Evolutionary conservation across 208 protist genomes (phyloP), one percentile per base, ranked within the genome.

Genomic region (Leptomonas seymouri): DNA sequence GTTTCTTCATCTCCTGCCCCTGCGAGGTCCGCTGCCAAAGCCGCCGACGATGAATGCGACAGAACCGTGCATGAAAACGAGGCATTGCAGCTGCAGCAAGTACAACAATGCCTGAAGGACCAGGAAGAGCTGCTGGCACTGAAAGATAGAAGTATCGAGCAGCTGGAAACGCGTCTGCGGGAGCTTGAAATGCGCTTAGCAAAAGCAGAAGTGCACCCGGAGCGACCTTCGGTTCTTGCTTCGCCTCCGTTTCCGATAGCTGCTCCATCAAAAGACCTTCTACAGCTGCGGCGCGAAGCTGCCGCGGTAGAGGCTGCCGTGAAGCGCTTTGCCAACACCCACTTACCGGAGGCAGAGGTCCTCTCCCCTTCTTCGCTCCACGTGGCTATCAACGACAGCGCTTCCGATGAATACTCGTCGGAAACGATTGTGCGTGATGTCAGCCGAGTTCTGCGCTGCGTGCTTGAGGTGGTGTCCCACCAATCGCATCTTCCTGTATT

Each of bases 41-140:
- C 31, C 54, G 0, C 54, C 50, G 50, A 56, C 14, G 12, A 20
- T 36, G 50, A n/a, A n/a, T n/a, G 6, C 8, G 7, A 30, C 25
- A 36, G 1, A 6, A 27, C 31, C 3, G 28, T 3, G n/a, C 20
- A 15, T 14, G 34, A 28, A 20, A 6, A 44, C 5, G 44, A 15
- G 7, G 8, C 39, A 25, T 9, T 18, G 27, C 20, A 39, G 27
- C 23, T 49, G 28, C 34, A 36, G 11, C 44, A 51, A 41, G 36
- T 61, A 31, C 53, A 71, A 14, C 62, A 58, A 27, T 44, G 56
- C 45, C 34, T 71, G 39, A 44, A 44, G 18, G 42, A 53, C 28
- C 44, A 60, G 18, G 55, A 34, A 11, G 21, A 44, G 34, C 44
- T 63, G 36, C 0, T 60, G 4, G 55, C 42, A 8, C n/a, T 50